Percentiles rank a stretch among this genome's conserved stretches.
These are phyloP conservation scores for Rutstroemia sydowiana DNA, from an alignment of 2,329 filamentous ascomycete species.

Conservation along the genomic window DNA sequence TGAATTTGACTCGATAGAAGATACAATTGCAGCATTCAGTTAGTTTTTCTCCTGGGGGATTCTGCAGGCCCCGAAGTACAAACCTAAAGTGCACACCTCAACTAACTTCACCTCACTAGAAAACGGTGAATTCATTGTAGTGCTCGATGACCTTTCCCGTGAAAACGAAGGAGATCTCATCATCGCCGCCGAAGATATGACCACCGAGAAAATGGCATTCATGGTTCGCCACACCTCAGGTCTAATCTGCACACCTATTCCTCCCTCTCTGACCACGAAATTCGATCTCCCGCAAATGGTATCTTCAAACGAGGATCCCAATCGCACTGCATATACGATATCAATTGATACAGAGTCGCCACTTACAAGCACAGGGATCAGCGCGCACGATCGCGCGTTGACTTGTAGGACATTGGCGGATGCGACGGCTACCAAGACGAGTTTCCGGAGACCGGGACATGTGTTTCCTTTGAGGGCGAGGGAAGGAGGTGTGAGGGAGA, in stretches of 20 bases:
- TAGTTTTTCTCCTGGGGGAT: slow-evolving; percentile 28
- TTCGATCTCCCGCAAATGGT: slow-evolving; percentile 91
- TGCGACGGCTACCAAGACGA: slow-evolving; percentile 40
- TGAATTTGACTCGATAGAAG: slow-evolving; percentile 58
- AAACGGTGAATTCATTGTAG: slow-evolving; percentile 87
- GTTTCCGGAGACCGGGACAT: slow-evolving; percentile 80
- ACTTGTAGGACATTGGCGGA: slow-evolving; percentile 74
- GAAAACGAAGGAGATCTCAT: slow-evolving; percentile 99
- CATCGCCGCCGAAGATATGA: slow-evolving; percentile 79
- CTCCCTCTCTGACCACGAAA: slow-evolving; percentile 56
- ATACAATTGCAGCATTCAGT: slow-evolving; percentile 59
- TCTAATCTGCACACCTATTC: slow-evolving; percentile 82
- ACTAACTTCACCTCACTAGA: slow-evolving; percentile 36
- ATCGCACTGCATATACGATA: slow-evolving; percentile 88
- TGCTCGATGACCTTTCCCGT: slow-evolving; percentile 84
- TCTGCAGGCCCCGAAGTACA: slow-evolving; percentile 7
- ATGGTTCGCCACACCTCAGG: slow-evolving; percentile 88
- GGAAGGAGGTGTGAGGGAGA: slow-evolving; percentile 70
- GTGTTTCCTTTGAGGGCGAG: slow-evolving; percentile 77
- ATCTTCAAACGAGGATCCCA: slow-evolving; percentile 62
- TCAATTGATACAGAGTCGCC: slow-evolving; percentile 73
- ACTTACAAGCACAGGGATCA: slow-evolving; percentile 80
- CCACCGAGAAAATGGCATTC: slow-evolving; percentile 88
- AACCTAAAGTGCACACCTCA: not conserved
- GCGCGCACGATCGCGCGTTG: slow-evolving; percentile 76